These are phyloP conservation scores for Vitis labrusca DNA, from an alignment of 164 flowering plant species.

Conservation along the genomic window DNA sequence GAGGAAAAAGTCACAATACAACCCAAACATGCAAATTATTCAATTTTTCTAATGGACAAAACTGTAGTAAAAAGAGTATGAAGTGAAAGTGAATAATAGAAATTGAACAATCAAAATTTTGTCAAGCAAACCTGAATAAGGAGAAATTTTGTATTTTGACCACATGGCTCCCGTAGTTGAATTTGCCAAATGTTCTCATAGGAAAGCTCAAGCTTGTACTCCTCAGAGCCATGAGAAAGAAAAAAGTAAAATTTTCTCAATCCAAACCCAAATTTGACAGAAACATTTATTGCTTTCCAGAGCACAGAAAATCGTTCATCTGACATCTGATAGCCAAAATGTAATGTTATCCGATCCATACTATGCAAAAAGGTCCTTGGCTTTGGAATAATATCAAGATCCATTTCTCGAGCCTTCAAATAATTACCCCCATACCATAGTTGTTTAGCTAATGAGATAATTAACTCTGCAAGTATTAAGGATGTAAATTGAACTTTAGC, in stretches of 20 bases:
- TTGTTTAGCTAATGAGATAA: slow-evolving; percentile 28
- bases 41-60: no score
- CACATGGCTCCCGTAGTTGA: slow-evolving; percentile 44
- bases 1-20: no score
- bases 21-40: no score
- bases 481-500: slow-evolving; percentile 66
- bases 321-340: slow-evolving; percentile 71
- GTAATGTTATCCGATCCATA: slow-evolving; percentile 34
- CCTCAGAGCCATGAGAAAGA: slow-evolving; percentile 12
- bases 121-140: slow-evolving; percentile 61
- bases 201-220: slow-evolving; percentile 53
- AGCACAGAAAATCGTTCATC: slow-evolving; percentile 39
- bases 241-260: slow-evolving; percentile 35
- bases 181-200: slow-evolving; percentile 72
- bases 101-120: background rate
- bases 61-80: background rate
- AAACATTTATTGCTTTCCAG: slow-evolving; percentile 33
- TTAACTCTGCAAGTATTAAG: slow-evolving; percentile 26
- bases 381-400: slow-evolving; percentile 48
- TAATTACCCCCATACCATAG: slow-evolving; percentile 39
- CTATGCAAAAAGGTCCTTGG: slow-evolving; percentile 40
- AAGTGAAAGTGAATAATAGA: background rate
- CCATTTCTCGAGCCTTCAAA: slow-evolving; percentile 40
- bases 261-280: slow-evolving; percentile 50
- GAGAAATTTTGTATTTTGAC: slow-evolving; percentile 38